phyloP scores from a whole-genome alignment of 345 rosid species.

The Lepidium aucheri region DNA sequence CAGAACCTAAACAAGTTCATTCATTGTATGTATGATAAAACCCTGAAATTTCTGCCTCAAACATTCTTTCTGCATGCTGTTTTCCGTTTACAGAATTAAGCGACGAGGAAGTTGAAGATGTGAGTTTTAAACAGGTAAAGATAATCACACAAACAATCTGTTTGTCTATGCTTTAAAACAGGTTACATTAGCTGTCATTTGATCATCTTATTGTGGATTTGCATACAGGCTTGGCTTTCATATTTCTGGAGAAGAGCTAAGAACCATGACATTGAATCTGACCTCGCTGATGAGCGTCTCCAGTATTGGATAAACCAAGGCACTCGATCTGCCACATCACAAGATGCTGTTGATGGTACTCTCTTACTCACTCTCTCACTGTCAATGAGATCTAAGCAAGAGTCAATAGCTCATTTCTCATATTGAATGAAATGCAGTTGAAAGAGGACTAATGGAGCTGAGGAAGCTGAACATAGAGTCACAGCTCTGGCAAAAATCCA shows the following conservation, averaged over 20 bases:
- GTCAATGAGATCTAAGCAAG: not conserved
- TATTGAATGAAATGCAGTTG: constrained; percentile 40
- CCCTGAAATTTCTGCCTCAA: not conserved
- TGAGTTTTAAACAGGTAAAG: constrained; percentile 73
- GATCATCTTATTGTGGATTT: not conserved
- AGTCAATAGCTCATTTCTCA: not conserved
- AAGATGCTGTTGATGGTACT: constrained; percentile 83
- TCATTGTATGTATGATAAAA: not conserved
- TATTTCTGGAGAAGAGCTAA: constrained; percentile 87
- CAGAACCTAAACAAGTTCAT: not conserved
- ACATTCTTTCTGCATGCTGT: not conserved
- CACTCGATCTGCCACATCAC: constrained; percentile 39
- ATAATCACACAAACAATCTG: not conserved
- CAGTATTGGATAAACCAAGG: constrained; percentile 58
- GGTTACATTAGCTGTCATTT: not conserved
- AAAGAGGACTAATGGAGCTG: constrained; percentile 72
- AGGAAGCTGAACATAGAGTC: constrained; percentile 66
- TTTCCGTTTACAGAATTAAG: constrained; percentile 50
- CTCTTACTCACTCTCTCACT: not conserved
- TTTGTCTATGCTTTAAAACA: not conserved
- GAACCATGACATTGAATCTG: constrained; percentile 58
- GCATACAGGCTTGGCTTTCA: constrained; percentile 70
- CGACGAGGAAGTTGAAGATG: constrained; percentile 72
- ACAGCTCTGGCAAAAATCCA: constrained; percentile 66
- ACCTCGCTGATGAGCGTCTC: constrained; percentile 70